Evolutionary conservation across 306 rosid genomes (phyloP), one percentile per base, ranked within the genome.

Genomic region (Vicia villosa): DNA sequence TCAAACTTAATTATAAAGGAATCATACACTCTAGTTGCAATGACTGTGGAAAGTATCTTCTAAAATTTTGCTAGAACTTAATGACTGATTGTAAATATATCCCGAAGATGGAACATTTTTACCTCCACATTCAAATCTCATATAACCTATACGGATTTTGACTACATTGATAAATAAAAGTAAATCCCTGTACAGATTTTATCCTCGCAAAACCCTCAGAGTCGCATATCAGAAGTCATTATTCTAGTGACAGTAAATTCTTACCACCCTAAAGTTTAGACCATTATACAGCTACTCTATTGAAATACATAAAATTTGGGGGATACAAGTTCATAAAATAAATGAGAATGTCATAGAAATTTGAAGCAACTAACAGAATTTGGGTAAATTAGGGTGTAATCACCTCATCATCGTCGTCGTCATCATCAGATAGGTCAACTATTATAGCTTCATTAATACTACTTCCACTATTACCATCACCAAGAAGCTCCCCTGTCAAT

Each of bases 401-500:
- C 5, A 55, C 69, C 50, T 76, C 42, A 47, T 82, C 84, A 10
- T 56, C 38, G 1, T 60, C 66, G 0, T 37, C 66, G 15, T 77
- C 86, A 14, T 77, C 84, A 56, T 82, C 87, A 72, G 82, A 84
- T 71, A 81, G 51, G 42, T 82, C 88, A 28, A 74, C 63, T 20
- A 24, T 59, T 36, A 91, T 43, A 58, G 98, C 84, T 41, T 84
- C 90, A 71, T 78, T 81, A 3, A 6, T 37, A 26, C 77, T 11
- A 73, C 83, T 80, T 20, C 80, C 81, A 11, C 52, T 64, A 58
- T 68, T 82, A 77, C 80, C 90, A 69, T 20, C 20, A 69, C 5
- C 40, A 28, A 77, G 85, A 86, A 80, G 75, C 77, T 90, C 98
- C 5, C 54, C 79, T 6, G 87, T 71, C 30, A 84, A 84, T 80